phyloP scores from a whole-genome alignment of 2,329 filamentous ascomycete species.

The Aspergillus felis region DNA sequence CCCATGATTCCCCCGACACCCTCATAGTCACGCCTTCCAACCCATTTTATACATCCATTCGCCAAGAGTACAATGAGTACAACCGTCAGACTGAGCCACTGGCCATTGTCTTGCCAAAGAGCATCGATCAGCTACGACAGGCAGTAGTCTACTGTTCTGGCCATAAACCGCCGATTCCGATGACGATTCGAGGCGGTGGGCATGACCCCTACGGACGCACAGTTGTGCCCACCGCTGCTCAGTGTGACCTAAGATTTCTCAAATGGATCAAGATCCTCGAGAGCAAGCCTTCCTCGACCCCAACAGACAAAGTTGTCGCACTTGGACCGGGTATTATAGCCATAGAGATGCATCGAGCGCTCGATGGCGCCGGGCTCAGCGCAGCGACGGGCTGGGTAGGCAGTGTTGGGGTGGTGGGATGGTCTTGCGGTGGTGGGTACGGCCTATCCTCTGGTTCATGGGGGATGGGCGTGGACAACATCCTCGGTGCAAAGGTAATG shows the following conservation, averaged over 20 bases:
- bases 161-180: no score
- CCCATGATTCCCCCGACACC: no score
- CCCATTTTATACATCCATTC: no score
- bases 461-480: neutral
- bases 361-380: no score
- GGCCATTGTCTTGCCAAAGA: no score
- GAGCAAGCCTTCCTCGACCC: neutral
- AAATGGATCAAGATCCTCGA: neutral
- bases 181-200: neutral
- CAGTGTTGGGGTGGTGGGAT: neutral
- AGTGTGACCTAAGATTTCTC: neutral
- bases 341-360: neutral
- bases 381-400: no score
- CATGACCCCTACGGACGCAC: neutral
- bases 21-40: no score
- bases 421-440: neutral
- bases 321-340: neutral
- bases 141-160: no score
- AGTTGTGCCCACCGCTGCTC: no score
- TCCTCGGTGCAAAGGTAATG: neutral
- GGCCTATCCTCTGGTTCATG: neutral
- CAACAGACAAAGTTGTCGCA: neutral
- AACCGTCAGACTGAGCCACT: no score
- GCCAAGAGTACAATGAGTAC: no score
- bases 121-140: no score